Base-by-base conservation (phyloP, 1,284 basidiomycete species). In the Rhodotorula sp. region DNA sequence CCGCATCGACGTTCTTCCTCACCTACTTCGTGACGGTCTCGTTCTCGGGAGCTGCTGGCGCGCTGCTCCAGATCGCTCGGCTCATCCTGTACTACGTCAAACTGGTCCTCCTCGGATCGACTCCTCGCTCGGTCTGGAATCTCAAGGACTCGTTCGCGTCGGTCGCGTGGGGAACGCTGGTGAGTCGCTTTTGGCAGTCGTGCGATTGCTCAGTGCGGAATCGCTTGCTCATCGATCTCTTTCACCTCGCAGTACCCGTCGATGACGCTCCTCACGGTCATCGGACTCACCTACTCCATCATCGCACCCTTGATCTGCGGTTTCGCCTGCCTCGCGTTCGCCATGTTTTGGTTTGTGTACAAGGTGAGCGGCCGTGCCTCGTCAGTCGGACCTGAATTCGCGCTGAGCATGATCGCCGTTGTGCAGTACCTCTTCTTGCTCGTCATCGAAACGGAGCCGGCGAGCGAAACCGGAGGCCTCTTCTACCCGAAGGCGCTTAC, bases 401-500 rank as follows among this genome's bases (percentile, higher is more conserved):
- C 43, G 16, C 62, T 60, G 16, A 62, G 16, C 8, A 50, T 21
- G 8, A 26, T 7, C 38, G 38, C 8, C 8, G 10, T 43, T 12
- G 38, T 21, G 18, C 64, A 81, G 79, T 83, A 83, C 77, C 77
- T 81, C 58, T 82, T 82, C 78, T 79, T 81, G 64, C 82, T 80
- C 78, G 87, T 89, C 54, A 80, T 79, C 79, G 90, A 93, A 74
- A 89, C 91, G 79, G 87, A 89, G 21, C 82, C 86, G 0, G 83
- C 85, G 5, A 84, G 83, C 63, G 95, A 99, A 76, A 98, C 95
- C 0, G 95, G 93, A 43, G 95, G 95, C 0, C 81, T 92, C 62
- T 98, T 98, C 85, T 98, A 95, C 85, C 94, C 94, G 59, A 92
- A 90, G 81, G 95, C 97, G 2, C 88, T 99, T 58, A 87, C 90